Base-by-base conservation (phyloP, 2,329 filamentous ascomycete genomes). In the Ascochyta koolunga region DNA sequence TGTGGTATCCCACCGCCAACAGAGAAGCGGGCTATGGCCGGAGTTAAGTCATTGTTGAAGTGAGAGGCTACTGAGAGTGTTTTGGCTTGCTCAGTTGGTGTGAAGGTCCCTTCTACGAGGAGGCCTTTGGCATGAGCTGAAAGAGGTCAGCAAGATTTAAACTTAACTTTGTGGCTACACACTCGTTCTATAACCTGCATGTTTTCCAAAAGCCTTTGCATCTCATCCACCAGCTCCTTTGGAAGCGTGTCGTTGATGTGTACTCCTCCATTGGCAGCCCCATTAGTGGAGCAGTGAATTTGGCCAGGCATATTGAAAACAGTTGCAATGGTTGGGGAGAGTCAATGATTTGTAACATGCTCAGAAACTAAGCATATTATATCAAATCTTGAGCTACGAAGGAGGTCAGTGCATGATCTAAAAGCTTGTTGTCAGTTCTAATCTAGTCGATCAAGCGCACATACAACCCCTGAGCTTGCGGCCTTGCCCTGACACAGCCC, bases 91-190 rank as follows among this genome's bases (percentile, higher is more conserved):
- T 51, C 43, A 6, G 53, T 51, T 13, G 53, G 53, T 29, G 38
- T 51, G 39, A 56, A 56, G 4, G 37, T 39, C 15, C 53, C 53
- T 39, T 56, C 48, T 15, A 56, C 53, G 6, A 56, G 48, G 15
- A 56, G 53, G 25, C 53, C 53, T 40, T 56, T 56, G 37, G 53
- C 53, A 10, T 56, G 53, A 24, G 53, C 53, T 56, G 15, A 9
- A 3, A 37, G 15, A 16, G 13, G 8, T 47, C 5, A 56, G 27
- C 13, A 24, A 35, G n/a, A 16, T 18, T 3, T 9, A 8, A 18
- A 0, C 4, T n/a, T 4, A 10, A 6, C 13, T 10, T 32, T 9
- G 18, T 11, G 15, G 5, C 8, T 31, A 10, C 39, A 6, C 35
- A 51, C 53, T 56, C 18, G 53, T 56, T 4, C 53, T 33, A 16